Evolutionary conservation across 2,329 filamentous ascomycete genomes (phyloP), one percentile per base, ranked within the genome.

Genomic region (Pezicula carpinea): DNA sequence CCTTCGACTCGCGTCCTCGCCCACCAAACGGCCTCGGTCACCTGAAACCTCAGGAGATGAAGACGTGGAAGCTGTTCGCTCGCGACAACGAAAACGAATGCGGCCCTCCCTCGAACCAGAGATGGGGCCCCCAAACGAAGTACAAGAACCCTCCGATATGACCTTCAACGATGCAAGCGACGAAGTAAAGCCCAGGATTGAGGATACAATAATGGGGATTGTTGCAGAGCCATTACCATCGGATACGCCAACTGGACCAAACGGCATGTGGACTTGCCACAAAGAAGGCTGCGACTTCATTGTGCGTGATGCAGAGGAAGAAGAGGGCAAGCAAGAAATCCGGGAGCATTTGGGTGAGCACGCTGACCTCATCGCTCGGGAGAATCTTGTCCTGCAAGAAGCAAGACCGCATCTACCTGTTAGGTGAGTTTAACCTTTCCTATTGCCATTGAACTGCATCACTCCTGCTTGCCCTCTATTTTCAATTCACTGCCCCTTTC

Each of bases 181-280:
- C 26, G 35, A 40, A n/a, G 15, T 8, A 52, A 44, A 58, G 52
- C 50, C 10, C 34, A 46, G 15, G 22, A 49, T 8, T 23, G 48
- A 43, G 36, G 44, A 40, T 18, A 23, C 26, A 47, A 39, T 38
- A 17, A 23, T 51, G 14, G 23, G 21, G n/a, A 38, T 51, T 4
- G 35, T 34, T 38, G 26, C 51, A 31, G 29, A 80, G 46, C 71
- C 65, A 40, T 56, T 79, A 10, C 77, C 76, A 0, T 72, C 74
- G 4, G 66, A 68, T 6, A 65, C 62, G 3, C 72, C 79, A 0
- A 69, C 72, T 29, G 82, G 79, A 0, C 77, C 80, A 0, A 73
- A 80, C 49, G 77, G 83, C 44, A 80, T 80, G 0, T 89, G 85
- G 84, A 69, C 69, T 1, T 89, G 85, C 57, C 75, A 76, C 4